Evolutionary conservation across 805 yeast species (phyloP), one percentile per base, ranked within the genome.

Genomic region (Pichia rugopelliculosa): DNA sequence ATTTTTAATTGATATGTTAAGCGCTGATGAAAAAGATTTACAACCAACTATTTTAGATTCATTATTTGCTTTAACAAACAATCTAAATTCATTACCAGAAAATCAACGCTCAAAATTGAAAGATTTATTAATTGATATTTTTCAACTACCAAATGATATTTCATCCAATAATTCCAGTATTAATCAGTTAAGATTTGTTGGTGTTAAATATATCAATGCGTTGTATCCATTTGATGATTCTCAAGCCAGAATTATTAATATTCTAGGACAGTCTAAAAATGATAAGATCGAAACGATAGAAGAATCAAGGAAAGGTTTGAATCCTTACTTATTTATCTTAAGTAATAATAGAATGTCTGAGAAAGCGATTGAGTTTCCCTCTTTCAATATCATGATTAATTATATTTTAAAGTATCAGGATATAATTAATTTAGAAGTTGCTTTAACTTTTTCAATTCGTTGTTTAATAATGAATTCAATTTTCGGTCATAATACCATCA

Each of bases 281-380:
- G 85, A 85, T 27, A 72, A 82, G 47, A 72, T 86, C 2, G 96
- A 87, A 55, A 79, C 87, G 0, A 69, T 82, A 3, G 95, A 88
- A 57, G 96, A 88, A 60, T 84, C 96, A 0, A 63, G 61, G 6
- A 79, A 78, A 52, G 97, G 97, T 0, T 66, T 91, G 25, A 81
- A 88, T 61, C 96, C 96, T 0, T 77, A 84, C 61, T 84, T 37
- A 17, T 46, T 46, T 15, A 30, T 30, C 3, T 33, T 49, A 25
- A 33, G 34, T n/a, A 42, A 39, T 21, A 23, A 41, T 2, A 15
- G 10, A 5, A 25, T 3, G 2, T 13, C 17, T 12, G 66, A 70
- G 11, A 59, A 56, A 0, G 62, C 21, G 5, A 8, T 71, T 1
- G 54, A 56, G 17, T 82, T 87, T 52, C 96, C 96, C 1, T 47